These are phyloP conservation scores for Starmera dryadoides DNA, from an alignment of 805 yeast genomes.

Conservation along the genomic window DNA sequence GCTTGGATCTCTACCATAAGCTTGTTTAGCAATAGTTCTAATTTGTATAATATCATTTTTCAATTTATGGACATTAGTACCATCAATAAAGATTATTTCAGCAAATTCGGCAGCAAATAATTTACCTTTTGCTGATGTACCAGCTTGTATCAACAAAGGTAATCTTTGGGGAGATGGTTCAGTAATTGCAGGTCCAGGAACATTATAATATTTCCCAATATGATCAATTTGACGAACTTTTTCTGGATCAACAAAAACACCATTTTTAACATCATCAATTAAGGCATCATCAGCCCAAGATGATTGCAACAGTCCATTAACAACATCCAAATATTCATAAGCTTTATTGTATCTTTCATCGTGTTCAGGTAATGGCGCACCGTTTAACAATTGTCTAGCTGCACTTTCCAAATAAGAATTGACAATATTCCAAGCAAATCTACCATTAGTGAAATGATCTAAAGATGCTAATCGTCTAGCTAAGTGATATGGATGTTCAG, in stretches of 20 bases:
- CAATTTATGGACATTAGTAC: constrained; percentile 22
- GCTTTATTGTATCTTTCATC: constrained; percentile 31
- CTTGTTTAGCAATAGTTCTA: constrained; percentile 26
- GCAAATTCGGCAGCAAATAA: constrained; percentile 34
- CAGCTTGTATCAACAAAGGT: constrained; percentile 34
- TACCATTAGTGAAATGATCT: constrained; percentile 32
- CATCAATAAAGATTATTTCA: constrained; percentile 29
- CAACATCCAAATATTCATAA: constrained; percentile 29
- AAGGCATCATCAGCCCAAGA: constrained; percentile 32
- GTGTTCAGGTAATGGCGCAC: constrained; percentile 27
- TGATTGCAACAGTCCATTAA: constrained; percentile 26
- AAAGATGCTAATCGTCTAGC: constrained; percentile 32
- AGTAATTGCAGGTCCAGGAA: constrained; percentile 29
- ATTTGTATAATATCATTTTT: constrained; percentile 23
- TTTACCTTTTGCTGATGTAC: constrained; percentile 29
- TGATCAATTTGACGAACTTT: constrained; percentile 27
- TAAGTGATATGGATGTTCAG: constrained; percentile 33
- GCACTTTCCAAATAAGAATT: constrained; percentile 31
- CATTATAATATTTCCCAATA: constrained; percentile 27
- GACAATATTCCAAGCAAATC: constrained; percentile 37
- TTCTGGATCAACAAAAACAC: constrained; percentile 24
- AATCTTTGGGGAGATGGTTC: constrained; percentile 33
- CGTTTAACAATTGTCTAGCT: constrained; percentile 27
- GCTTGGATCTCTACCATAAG: constrained; percentile 26
- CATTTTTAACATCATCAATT: constrained; percentile 10